A percentile compares a stretch with the other conserved stretches of the same genome.
phyloP scores from a whole-genome alignment of 2,329 filamentous ascomycete genomes.

The Akanthomyces uredinophilus region DNA sequence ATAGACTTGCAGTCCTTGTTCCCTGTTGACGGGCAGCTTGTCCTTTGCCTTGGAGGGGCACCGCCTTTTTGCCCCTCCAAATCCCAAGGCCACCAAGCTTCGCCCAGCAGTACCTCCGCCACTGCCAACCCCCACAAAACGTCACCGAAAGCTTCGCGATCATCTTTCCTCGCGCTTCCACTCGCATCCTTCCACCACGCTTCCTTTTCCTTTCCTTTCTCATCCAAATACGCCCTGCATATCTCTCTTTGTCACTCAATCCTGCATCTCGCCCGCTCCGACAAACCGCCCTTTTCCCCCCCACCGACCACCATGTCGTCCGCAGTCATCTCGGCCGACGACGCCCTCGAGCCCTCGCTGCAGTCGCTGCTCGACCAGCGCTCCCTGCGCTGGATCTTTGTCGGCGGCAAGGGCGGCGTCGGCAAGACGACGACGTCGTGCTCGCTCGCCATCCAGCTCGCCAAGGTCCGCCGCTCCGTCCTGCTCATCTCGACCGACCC shows the following conservation, averaged over 20 bases:
- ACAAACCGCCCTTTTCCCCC: neutral
- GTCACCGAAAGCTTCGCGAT: neutral
- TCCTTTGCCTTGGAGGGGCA: neutral
- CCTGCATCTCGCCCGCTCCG: neutral
- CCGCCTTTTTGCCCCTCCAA: neutral
- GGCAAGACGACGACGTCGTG: conserved; percentile 99
- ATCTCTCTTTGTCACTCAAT: neutral
- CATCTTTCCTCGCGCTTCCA: neutral
- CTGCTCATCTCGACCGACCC: conserved; percentile 98
- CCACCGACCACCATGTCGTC: conserved; percentile 33
- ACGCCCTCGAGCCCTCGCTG: conserved; percentile 84
- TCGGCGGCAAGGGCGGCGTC: conserved; percentile 95
- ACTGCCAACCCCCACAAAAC: neutral
- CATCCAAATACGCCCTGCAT: neutral
- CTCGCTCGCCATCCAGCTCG: conserved; percentile 95
- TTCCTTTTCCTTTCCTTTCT: neutral
- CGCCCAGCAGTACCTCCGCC: neutral
- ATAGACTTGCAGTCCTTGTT: no score
- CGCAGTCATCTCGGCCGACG: conserved; percentile 46
- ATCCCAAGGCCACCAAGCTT: neutral
- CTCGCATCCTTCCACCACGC: neutral
- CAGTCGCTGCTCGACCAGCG: conserved; percentile 94
- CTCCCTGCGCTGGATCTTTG: conserved; percentile 96
- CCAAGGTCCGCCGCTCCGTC: conserved; percentile 89
- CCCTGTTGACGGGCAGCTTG: no score